Conservation (phyloP, 2,329 filamentous ascomycete genomes). For the Paracoccidioides lutzii region DNA sequence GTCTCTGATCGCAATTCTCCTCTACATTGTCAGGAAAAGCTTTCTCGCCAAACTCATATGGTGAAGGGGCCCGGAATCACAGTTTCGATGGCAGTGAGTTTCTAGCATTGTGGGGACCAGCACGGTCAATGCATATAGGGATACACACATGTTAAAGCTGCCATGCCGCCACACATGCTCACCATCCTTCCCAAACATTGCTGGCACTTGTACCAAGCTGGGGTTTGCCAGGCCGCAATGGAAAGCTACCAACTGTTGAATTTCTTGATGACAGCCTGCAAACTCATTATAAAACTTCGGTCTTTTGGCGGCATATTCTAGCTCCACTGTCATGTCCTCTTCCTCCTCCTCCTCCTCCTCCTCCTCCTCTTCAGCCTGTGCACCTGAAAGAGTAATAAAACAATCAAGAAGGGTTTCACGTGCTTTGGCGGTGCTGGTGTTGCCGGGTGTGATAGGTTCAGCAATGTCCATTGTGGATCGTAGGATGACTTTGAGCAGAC, state of each 20-base stretch:
- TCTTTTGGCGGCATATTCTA: conserved; percentile 6
- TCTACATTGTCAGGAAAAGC: conserved; percentile 12
- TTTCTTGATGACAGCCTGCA: conserved; percentile 1
- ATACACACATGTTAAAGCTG: conserved; percentile 10
- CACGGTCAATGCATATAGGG: conserved; percentile 7
- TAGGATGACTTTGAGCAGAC: too few relatives aligned
- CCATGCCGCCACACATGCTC: conserved; percentile 8
- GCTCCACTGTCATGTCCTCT: conserved; percentile 7
- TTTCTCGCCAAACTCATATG: conserved; percentile 12
- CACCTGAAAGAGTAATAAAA: conserved; percentile 6
- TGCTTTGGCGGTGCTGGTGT: neutral
- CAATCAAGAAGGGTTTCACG: conserved; percentile 2
- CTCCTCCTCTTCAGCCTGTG: conserved; percentile 5
- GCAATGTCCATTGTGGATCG: too few relatives aligned
- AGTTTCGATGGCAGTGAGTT: conserved; percentile 3
- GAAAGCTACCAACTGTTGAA: conserved; percentile 7
- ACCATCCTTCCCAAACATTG: neutral
- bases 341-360: conserved; percentile 7
- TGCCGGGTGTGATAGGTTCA: neutral
- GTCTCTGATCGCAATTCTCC: conserved; percentile 15
- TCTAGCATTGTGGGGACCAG: neutral
- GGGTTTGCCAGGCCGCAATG: conserved; percentile 8
- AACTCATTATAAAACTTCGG: conserved; percentile 4
- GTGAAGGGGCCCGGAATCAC: conserved; percentile 8
- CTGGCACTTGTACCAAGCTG: conserved; percentile 5